Evolutionary conservation across 306 rosid species (phyloP), one percentile per base, ranked within the genome.

Genomic region (Prunus mira): DNA sequence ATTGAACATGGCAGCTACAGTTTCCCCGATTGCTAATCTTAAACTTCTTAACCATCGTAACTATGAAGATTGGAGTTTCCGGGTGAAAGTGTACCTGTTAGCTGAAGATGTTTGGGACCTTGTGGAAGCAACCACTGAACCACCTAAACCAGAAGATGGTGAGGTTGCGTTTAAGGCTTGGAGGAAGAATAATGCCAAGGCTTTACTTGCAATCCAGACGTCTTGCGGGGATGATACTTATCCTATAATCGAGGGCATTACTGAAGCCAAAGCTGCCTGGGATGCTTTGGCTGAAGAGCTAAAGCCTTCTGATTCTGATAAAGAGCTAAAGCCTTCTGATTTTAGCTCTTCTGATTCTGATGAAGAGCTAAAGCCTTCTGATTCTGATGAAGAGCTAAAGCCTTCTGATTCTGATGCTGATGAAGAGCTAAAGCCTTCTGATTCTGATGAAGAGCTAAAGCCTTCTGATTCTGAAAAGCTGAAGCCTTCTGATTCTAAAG

Each of bases 131-230:
- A 14, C 0, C 15, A 34, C 3, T 13, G 24, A 49, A 8, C 79
- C 13, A 28, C 9, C 0, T 9, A 38, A 45, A 45, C 9, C 0
- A 22, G 52, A 32, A 24, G 9, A 19, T 60, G 3, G 3, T 12
- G 12, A 19, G 0, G 57, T 0, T 24, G 17, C 14, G 6, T 47
- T 17, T 5, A 5, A 13, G 63, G 27, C 2, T 56, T 69, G 81
- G 76, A 1, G 3, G 30, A 49, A n/a, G 55, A 78, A 12, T 20
- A 71, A 71, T 54, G 77, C 82, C 0, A 3, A 32, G 12, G 77
- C 82, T 49, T 27, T 78, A 6, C 77, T 71, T 24, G 77, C 46
- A 25, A 78, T 78, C 34, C 58, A 18, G 28, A 52, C 49, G 41
- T 78, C 50, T 7, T 78, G 82, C 50, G 65, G 71, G 1, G 8